A percentile compares a stretch with the other conserved stretches of the same genome.
phyloP scores from a whole-genome alignment of 139 green algal species.

The Chlorella sp. region DNA sequence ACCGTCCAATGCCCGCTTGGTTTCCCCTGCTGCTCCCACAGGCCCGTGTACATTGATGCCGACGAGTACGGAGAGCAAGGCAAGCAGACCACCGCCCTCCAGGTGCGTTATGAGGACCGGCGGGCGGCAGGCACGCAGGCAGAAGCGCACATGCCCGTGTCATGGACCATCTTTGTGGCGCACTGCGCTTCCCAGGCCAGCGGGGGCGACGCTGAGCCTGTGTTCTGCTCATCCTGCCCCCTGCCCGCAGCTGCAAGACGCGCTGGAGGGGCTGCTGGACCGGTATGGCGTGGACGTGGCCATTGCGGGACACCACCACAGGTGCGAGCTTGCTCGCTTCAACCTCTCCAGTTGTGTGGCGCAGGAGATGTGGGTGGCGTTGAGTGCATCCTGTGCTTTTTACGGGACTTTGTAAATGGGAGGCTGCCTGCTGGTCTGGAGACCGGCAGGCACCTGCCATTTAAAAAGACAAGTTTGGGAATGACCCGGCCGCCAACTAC shows the following conservation, averaged over 20 bases:
- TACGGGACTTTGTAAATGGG: too few relatives aligned
- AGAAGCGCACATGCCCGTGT: too few relatives aligned
- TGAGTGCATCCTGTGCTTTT: neutral
- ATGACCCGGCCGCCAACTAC: too few relatives aligned
- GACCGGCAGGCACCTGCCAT: too few relatives aligned
- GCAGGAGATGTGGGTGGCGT: neutral
- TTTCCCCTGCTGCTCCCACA: neutral
- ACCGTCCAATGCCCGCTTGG: too few relatives aligned
- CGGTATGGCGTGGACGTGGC: slow-evolving; percentile 58
- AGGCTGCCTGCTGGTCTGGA: too few relatives aligned
- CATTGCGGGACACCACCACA: slow-evolving; percentile 69
- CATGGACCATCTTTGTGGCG: too few relatives aligned
- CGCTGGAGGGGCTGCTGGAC: slow-evolving; percentile 7
- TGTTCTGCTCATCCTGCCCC: neutral
- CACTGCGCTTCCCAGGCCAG: neutral
- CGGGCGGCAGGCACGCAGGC: neutral
- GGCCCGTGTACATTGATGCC: slow-evolving; percentile 1
- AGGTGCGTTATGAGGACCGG: neutral
- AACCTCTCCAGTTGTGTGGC: too few relatives aligned
- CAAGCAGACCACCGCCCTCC: slow-evolving; percentile 3
- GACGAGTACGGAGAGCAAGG: neutral
- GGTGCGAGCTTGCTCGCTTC: neutral
- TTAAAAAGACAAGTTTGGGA: too few relatives aligned
- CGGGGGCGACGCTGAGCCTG: too few relatives aligned
- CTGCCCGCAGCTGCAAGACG: neutral